Evolutionary conservation across 495 filamentous ascomycete genomes (phyloP), one percentile per base, ranked within the genome.

Genomic region (Xanthoparmelia taractica): DNA sequence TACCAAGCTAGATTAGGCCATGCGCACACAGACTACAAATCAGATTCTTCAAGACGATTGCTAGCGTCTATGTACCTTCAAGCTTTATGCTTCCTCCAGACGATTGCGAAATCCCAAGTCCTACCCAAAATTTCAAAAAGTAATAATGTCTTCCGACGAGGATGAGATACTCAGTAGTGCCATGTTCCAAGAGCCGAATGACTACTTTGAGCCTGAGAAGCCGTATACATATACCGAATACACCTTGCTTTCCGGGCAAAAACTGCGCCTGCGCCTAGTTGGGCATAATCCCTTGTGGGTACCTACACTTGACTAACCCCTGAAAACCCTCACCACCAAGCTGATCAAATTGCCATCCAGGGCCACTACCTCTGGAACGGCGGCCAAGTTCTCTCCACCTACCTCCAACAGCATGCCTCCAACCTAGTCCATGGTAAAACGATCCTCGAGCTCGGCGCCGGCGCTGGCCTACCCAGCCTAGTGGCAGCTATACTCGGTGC

Each of bases 361-460:
- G 93, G 90, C 7, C 89, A 97, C 73, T 82, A 89, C 57, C 85
- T 97, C 13, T 97, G 93, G 93, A 91, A 96, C 73, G 92, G 89
- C 59, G 84, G 86, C 59, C 85, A 86, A 27, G 82, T 86, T 15
- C 82, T 92, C 59, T 82, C 91, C 15, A 74, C 82, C 64, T 91
- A 92, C 75, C 84, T 97, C 64, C 88, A 96, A 73, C 71, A 80
- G 33, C 76, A 84, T 64, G 80, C 85, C 20, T 66, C 70, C 4
- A 63, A 67, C 0, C 79, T 90, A 15, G 76, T 95, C 29, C 63
- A 71, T 1, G 76, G 73, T 43, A 88, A 85, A 60, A 81, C 85
- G 33, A 82, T 96, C 6, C 84, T 96, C 17, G 93, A 97, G 72
- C 86, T 97, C 54, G 93, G 93, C 59, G 92, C 93, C 20, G 93